phyloP scores from a whole-genome alignment of 768 basidiomycete species.

The Stropharia rugosoannulata region DNA sequence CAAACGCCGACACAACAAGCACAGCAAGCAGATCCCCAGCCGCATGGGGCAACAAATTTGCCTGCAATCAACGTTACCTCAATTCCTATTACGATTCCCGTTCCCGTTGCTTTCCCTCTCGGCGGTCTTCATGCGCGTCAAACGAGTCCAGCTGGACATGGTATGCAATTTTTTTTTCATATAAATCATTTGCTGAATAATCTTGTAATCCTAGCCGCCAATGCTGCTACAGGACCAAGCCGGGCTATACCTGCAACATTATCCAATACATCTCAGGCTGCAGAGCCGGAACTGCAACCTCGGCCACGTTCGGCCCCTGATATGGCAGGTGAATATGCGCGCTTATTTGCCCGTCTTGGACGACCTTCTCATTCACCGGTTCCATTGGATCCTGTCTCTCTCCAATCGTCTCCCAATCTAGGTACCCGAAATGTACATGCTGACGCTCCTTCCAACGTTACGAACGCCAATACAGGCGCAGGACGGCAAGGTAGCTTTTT shows the following conservation, averaged over 20 bases:
- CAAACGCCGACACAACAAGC: not conserved
- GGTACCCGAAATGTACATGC: not conserved
- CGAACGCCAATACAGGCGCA: too few relatives aligned
- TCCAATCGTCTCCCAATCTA: not conserved
- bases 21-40: not conserved
- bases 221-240: not conserved
- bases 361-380: constrained; percentile 3
- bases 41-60: not conserved
- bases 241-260: not conserved
- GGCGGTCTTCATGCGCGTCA: not conserved
- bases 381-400: not conserved
- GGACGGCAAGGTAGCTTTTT: not conserved
- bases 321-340: constrained; percentile 2
- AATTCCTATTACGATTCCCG: constrained; percentile 10
- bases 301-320: constrained; percentile 2
- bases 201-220: not conserved
- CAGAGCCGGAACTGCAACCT: not conserved
- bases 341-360: constrained; percentile 7
- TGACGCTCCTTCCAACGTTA: not conserved
- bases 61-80: not conserved
- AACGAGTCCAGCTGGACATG: not conserved
- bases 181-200: not conserved
- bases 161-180: not conserved
- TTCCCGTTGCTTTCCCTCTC: constrained; percentile 14
- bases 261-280: not conserved